Percentiles rank a stretch among this genome's conserved stretches.
Evolutionary conservation across 1,284 basidiomycete species (phyloP).

Genomic region (Microbotryomycetes sp.): DNA sequence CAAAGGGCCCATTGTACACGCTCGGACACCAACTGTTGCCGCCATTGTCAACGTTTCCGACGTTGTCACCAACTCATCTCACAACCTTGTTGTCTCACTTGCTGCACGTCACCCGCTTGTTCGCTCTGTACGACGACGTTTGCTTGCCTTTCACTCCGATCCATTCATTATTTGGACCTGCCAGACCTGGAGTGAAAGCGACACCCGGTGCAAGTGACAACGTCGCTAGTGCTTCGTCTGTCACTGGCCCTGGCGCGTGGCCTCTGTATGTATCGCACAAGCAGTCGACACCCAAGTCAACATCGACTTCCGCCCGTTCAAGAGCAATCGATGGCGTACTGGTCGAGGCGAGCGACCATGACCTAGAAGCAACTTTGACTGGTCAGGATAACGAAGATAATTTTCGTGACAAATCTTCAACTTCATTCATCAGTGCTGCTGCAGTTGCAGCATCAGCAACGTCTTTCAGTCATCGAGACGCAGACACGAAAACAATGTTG

Average conservation of each 20-base stretch:
- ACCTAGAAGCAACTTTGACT: not conserved
- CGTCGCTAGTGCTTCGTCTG: not conserved
- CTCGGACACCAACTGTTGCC: constrained; percentile 20
- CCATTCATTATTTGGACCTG: constrained; percentile 11
- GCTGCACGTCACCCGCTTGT: constrained; percentile 12
- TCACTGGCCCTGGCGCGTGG: not conserved
- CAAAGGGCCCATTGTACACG: constrained; percentile 8
- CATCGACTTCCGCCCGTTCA: not conserved
- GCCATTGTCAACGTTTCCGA: constrained; percentile 6
- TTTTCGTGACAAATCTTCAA: too few relatives aligned
- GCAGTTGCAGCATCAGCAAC: not conserved
- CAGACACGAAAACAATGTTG: not conserved
- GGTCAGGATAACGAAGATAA: too few relatives aligned
- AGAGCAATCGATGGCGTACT: not conserved
- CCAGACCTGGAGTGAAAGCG: constrained; percentile 13
- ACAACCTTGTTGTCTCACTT: constrained; percentile 18
- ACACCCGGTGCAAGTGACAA: constrained; percentile 1
- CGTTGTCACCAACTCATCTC: not conserved
- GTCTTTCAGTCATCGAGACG: not conserved
- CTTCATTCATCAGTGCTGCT: not conserved
- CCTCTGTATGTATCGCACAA: not conserved
- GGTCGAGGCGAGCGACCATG: not conserved
- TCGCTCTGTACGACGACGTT: constrained; percentile 22
- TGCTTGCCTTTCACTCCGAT: constrained; percentile 16
- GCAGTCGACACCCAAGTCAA: not conserved